Evolutionary conservation across 371 early-diverging fungal species (phyloP).

Genomic region (Amoeboradix gromovi): DNA sequence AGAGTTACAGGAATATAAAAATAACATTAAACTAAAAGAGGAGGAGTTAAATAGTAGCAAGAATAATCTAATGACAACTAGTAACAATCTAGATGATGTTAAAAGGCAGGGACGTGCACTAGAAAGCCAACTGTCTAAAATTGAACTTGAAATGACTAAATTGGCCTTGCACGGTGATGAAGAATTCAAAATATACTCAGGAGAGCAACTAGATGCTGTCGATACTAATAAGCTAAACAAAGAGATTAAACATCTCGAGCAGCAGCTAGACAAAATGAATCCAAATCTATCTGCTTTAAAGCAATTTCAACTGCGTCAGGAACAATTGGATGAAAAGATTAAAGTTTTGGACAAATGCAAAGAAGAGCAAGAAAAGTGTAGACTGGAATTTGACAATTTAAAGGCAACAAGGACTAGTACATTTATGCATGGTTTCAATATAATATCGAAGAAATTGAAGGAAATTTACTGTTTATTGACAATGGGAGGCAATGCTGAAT

Average conservation of each 20-base stretch:
- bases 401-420: constrained; percentile 52
- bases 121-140: constrained; percentile 17
- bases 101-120: constrained; percentile 26
- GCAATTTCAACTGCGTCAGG: constrained; percentile 49
- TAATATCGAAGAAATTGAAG: constrained; percentile 78
- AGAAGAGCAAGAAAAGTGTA: constrained; percentile 32
- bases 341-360: constrained; percentile 46
- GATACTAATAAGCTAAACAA: constrained; percentile 21
- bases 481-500: constrained; percentile 95
- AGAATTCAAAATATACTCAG: constrained; percentile 17
- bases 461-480: constrained; percentile 98
- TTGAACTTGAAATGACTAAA: constrained; percentile 19
- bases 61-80: constrained; percentile 17
- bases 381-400: constrained; percentile 37
- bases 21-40: constrained; percentile 28
- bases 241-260: constrained; percentile 12
- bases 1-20: constrained; percentile 29
- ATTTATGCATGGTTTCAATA: constrained; percentile 88
- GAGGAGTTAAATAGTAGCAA: constrained; percentile 32
- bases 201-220: constrained; percentile 22
- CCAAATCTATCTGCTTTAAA: constrained; percentile 62
- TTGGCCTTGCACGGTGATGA: constrained; percentile 15
- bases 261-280: constrained; percentile 28
- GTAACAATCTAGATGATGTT: constrained; percentile 15
- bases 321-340: constrained; percentile 34